Evolutionary conservation across 2,329 filamentous ascomycete genomes (phyloP).

Genomic region (Paraphaeosphaeria sporulosa): DNA sequence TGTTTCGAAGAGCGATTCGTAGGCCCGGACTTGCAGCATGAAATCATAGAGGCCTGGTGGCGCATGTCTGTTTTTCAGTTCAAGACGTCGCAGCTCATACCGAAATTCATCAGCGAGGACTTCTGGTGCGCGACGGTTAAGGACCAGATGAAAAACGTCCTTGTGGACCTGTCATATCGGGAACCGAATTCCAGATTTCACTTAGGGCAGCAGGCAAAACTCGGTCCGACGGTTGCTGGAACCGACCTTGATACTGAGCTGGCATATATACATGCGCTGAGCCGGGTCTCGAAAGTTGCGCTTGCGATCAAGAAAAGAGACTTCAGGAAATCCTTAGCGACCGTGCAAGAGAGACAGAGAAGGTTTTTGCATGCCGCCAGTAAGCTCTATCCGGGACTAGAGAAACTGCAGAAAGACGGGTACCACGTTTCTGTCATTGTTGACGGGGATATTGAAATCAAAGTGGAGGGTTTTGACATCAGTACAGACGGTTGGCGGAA

Average conservation of each 20-base stretch:
- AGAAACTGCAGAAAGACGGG: conserved; percentile 1
- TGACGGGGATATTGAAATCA: conserved; percentile 1
- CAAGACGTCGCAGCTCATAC: neutral
- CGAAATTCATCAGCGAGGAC: neutral
- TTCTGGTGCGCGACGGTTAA: neutral
- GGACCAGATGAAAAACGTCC: neutral
- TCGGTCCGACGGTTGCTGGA: neutral
- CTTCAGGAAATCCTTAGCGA: no score
- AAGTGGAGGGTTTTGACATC: neutral
- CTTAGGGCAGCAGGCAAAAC: no score
- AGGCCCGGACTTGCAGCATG: neutral
- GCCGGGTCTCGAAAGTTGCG: neutral
- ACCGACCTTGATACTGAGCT: conserved; percentile 4
- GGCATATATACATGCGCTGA: neutral
- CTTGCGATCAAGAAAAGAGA: conserved; percentile 3
- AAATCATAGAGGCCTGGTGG: conserved; percentile 10
- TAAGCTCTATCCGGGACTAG: neutral
- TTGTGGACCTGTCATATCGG: neutral
- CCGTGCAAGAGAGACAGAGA: neutral
- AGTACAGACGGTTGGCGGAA: neutral
- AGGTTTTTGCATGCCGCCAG: neutral
- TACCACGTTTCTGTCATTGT: neutral
- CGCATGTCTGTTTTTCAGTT: conserved; percentile 3
- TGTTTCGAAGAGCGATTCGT: conserved; percentile 10
- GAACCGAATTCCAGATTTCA: neutral